Evolutionary conservation across 768 basidiomycete genomes (phyloP), one percentile per base, ranked within the genome.

Genomic region (Trametes cinnabarina): DNA sequence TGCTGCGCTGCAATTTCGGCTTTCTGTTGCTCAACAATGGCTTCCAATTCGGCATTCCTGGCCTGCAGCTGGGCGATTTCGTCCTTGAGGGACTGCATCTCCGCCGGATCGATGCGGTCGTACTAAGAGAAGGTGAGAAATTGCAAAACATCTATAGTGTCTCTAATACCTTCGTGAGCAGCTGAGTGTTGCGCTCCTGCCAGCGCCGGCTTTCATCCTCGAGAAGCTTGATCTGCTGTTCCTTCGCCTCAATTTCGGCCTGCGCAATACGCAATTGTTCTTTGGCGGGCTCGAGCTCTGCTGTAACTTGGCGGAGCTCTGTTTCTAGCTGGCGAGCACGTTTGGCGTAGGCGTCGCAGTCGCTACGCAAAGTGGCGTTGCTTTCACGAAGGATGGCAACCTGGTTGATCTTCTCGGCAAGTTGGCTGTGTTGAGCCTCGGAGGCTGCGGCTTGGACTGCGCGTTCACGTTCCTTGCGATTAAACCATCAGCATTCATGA

Each of bases 61-160:
- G 59, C 53, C 28, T 57, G 63, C 19, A 88, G 61, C 15, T 63
- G 70, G 51, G 82, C 80, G 9, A 89, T 80, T 67, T 92, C 86
- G 22, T 88, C 87, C 70, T 86, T 90, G 52, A 94, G 77, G 7
- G 81, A 78, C 66, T 92, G 89, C 35, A 94, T 76, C 66, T 94
- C 92, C 2, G 87, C 84, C 17, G 92, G 92, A 68, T 94, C 92
- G 63, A 91, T 87, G 43, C 92, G 89, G 64, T 94, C 91, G 66
- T 93, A 93, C 89, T 92, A 20, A 0, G 25, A 23, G 37, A 1
- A 17, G 12, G 23, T 20, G 40, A 30, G 40, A 25, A 19, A 25
- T 15, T 17, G 25, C 28, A 3, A 58, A 37, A 8, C 17, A n/a
- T 54, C 12, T 34, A 14, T 3, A 34, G 17, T 14, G 11, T 10